Base-by-base conservation (phyloP, 2,329 filamentous ascomycete species). In the Hypoxylon sp. region DNA sequence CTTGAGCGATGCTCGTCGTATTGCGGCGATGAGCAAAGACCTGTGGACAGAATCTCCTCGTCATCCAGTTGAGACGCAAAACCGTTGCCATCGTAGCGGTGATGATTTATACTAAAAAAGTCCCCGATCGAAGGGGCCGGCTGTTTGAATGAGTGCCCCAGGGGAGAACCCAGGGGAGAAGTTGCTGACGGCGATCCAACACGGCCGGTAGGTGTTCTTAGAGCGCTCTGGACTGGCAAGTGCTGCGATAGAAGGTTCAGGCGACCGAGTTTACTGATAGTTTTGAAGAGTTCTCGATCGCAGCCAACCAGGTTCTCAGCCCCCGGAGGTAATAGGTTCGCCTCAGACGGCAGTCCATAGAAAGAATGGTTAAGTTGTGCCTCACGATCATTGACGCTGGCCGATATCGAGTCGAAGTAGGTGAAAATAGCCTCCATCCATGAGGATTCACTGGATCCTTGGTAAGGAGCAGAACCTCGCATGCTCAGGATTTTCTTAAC, bases 381-480 rank as follows among this genome's bases (percentile, higher is more conserved):
- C 78, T 97, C 94, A 53, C 94, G 89, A 78, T 97, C 92, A 72
- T 97, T 97, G 75, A 97, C 93, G 54, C 91, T 94, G 38, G 93
- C 93, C 0, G 93, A 93, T 80, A 97, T 93, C 58, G 94, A 93
- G 77, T 97, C 95, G 75, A 97, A 96, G 84, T 95, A 97, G 32
- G 93, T 96, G 75, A 97, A 97, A 71, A 97, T 89, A 42, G 93
- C 89, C 73, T 96, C 92, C 82, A 97, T 95, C 94, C 94, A 97
- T 11, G 89, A 88, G 62, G 93, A 91, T 65, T 93, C 91, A 52
- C 88, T 87, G 78, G 73, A 88, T 73, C 76, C 84, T 79, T 75
- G 87, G 58, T 78, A 80, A 0, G 81, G 79, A 20, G 81, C 81
- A 3, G 80, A 76, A 69, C 91, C 87, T 63, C 93, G 87, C 80